Base-by-base conservation (phyloP, 23 red algal species). In the Agarophyton chilense region DNA sequence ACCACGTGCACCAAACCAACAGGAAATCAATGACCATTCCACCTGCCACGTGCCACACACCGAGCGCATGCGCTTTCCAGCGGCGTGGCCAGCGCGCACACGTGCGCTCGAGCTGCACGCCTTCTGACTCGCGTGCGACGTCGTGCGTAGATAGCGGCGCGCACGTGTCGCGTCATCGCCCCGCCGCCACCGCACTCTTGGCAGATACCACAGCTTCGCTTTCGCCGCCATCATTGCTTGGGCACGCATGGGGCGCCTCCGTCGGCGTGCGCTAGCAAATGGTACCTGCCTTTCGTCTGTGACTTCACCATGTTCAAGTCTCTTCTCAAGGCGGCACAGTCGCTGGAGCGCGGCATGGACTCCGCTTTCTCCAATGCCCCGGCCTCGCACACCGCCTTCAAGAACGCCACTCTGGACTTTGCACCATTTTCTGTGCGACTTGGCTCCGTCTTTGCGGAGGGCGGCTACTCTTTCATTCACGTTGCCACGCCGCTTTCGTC, bases 391-490 rank as follows among this genome's bases (percentile, higher is more conserved):
- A 89, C 52, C 53, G 67, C 85, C 26, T 72, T 73, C 58, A 65
- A 44, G 29, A 89, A 89, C 60, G 21, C 53, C 41, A 78, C 74
- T 13, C 12, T 89, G 8, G 58, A 40, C 22, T 44, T 89, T 63
- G 67, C 52, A 38, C 26, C 25, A 6, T 47, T 73, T 17, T 19
- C 33, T 39, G 33, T 94, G 32, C 82, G 87, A 42, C 84, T 94
- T 14, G 92, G 82, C 29, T 40, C 53, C 19, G 84, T 94, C 5
- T 68, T 94, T 79, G 92, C 92, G n/a, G 82, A 94, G 46, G 92
- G 92, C 2, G 92, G 82, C 1, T 94, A 87, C 51, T 87, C 81
- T 4, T 94, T 79, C 65, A 56, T 94, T 67, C 87, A 94, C 70
- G 62, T 68, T 10, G 92, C 92, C 12, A 88, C 79, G 21, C 76